A percentile compares a stretch with the other conserved stretches of the same genome.
phyloP scores from a whole-genome alignment of 257 asterid genomes.

The Solanum tacnaense region DNA sequence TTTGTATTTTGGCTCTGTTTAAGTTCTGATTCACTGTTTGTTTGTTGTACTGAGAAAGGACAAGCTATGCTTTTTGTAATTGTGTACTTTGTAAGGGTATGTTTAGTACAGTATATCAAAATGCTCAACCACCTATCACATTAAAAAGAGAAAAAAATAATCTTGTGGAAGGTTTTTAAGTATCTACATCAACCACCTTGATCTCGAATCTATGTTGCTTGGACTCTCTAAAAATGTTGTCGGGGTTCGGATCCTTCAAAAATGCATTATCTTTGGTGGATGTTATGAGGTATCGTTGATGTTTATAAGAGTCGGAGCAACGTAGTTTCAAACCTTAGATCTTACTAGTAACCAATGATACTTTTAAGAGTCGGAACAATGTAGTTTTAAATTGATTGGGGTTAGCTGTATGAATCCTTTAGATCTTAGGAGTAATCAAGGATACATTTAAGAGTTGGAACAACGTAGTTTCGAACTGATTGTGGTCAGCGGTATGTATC shows the following conservation, averaged over 20 bases:
- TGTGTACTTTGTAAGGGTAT: not conserved
- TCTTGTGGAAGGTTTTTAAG: not conserved
- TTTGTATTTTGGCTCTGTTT: not conserved
- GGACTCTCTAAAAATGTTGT: not conserved
- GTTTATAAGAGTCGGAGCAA: not conserved
- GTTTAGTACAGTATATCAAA: not conserved
- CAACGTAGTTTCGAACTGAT: not conserved
- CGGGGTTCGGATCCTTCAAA: not conserved
- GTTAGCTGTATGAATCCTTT: not conserved
- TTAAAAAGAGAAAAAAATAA: not conserved
- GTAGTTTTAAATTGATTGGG: too few species aligned
- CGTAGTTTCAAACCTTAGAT: not conserved
- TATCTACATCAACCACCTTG: not conserved
- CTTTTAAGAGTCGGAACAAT: too few species aligned
- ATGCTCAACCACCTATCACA: not conserved
- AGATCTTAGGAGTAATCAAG: not conserved
- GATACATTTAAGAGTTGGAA: not conserved
- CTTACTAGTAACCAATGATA: too few species aligned
- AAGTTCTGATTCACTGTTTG: not conserved
- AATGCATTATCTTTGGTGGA: not conserved
- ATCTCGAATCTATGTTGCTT: not conserved
- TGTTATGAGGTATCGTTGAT: not conserved
- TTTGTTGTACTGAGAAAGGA: not conserved
- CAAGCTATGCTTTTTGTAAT: not conserved
- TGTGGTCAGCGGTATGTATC: not conserved